A percentile compares a stretch with the other conserved stretches of the same genome.
Conservation (phyloP, 345 rosid genomes). For the Sonneratia caseolaris region DNA sequence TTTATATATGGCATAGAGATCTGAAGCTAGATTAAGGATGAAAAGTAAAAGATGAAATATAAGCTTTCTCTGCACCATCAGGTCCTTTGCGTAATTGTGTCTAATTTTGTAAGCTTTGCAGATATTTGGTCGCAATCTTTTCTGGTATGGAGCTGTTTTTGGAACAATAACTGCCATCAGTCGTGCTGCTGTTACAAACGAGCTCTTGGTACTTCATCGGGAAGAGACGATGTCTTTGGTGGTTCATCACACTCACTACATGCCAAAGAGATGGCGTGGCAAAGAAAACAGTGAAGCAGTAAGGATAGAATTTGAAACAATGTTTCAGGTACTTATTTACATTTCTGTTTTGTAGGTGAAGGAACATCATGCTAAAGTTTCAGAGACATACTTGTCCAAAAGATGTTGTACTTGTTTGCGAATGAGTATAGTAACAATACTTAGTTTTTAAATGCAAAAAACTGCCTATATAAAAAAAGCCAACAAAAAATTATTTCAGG, state of each 20-base stretch:
- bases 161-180: constrained; percentile 96
- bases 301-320: constrained; percentile 72
- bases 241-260: constrained; percentile 85
- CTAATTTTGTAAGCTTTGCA: constrained; percentile 26
- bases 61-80: neutral
- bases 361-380: neutral
- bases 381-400: neutral
- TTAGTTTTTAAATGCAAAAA: neutral
- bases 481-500: no score
- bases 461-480: neutral
- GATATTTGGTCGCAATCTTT: constrained; percentile 94
- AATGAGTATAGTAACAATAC: neutral
- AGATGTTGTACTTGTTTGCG: neutral
- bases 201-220: constrained; percentile 78
- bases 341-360: neutral
- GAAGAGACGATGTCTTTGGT: constrained; percentile 83
- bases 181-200: constrained; percentile 86
- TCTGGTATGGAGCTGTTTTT: constrained; percentile 99
- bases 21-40: constrained; percentile 1
- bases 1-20: neutral
- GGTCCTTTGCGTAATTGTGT: neutral
- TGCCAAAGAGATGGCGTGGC: constrained; percentile 98
- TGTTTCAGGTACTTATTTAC: constrained; percentile 62
- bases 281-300: constrained; percentile 73
- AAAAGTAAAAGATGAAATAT: neutral